These are phyloP conservation scores for Malus fusca DNA, from an alignment of 306 rosid species.

Conservation along the genomic window DNA sequence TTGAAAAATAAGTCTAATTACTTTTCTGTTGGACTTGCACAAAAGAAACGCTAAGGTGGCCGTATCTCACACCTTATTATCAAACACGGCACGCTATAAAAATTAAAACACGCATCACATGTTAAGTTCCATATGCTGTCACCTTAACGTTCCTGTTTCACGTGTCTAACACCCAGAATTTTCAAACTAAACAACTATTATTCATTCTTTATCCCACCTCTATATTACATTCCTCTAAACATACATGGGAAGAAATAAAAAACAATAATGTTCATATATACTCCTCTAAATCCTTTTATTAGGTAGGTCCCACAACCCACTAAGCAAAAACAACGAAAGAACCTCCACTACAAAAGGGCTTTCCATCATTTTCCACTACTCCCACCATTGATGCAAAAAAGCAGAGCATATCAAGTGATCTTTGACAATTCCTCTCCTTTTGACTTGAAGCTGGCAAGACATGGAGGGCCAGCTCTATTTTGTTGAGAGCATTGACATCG, in stretches of 20 bases:
- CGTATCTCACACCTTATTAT: no score
- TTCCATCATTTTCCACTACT: slow-evolving; percentile 75
- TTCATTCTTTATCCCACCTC: slow-evolving; percentile 21
- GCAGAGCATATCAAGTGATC: slow-evolving; percentile 56
- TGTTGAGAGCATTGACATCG: slow-evolving; percentile 51
- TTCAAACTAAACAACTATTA: slow-evolving; percentile 41
- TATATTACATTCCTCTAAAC: slow-evolving; percentile 31
- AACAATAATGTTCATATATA: slow-evolving; percentile 18
- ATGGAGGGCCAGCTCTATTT: slow-evolving; percentile 38
- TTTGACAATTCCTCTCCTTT: slow-evolving; percentile 64
- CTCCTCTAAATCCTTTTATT: slow-evolving; percentile 33
- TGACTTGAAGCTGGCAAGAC: slow-evolving; percentile 47
- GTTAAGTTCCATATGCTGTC: no score
- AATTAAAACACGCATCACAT: no score
- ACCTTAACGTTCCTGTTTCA: no score
- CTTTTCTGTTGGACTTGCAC: neutral
- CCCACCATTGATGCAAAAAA: slow-evolving; percentile 46
- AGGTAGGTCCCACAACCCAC: slow-evolving; percentile 96
- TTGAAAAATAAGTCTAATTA: slow-evolving; percentile 19
- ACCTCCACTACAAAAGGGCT: slow-evolving; percentile 48
- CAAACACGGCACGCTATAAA: no score
- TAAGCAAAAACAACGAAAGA: slow-evolving; percentile 27
- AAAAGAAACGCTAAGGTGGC: no score
- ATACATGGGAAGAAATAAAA: slow-evolving; percentile 17
- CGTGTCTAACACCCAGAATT: slow-evolving; percentile 1